Conservation (phyloP, 257 asterid genomes). For the Salvia splendens region DNA sequence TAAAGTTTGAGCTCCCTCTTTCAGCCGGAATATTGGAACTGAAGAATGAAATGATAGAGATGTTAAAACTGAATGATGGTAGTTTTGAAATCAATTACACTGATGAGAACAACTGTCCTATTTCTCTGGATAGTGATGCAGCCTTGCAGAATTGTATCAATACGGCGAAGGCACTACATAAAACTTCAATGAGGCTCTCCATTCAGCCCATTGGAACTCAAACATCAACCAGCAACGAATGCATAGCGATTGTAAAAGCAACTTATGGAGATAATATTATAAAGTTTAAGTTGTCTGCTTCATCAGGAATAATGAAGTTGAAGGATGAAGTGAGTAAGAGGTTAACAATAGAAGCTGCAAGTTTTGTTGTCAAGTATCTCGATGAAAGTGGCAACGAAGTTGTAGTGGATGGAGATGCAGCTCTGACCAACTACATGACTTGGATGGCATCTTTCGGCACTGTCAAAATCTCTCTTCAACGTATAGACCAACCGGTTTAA, state of each 20-base stretch:
- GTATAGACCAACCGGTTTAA: background rate
- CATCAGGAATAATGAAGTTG: slow-evolving; percentile 37
- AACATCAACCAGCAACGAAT: background rate
- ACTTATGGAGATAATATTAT: slow-evolving; percentile 46
- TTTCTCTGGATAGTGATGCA: slow-evolving; percentile 42
- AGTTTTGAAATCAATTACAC: slow-evolving; percentile 49
- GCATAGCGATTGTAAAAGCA: slow-evolving; percentile 48
- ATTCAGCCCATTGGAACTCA: background rate
- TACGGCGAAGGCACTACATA: background rate
- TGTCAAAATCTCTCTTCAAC: background rate
- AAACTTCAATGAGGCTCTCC: background rate
- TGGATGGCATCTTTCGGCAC: background rate
- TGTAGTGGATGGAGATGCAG: slow-evolving; percentile 43
- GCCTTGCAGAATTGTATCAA: slow-evolving; percentile 38
- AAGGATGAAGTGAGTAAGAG: slow-evolving; percentile 53
- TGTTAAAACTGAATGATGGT: slow-evolving; percentile 46
- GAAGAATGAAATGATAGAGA: slow-evolving; percentile 50
- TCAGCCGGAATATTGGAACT: slow-evolving; percentile 35
- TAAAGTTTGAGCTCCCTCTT: slow-evolving; percentile 44
- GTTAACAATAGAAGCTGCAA: slow-evolving; percentile 47
- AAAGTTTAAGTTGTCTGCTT: slow-evolving; percentile 41
- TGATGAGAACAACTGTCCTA: slow-evolving; percentile 53
- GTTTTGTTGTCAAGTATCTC: slow-evolving; percentile 47
- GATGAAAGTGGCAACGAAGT: slow-evolving; percentile 54
- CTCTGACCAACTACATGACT: slow-evolving; percentile 33